These are phyloP conservation scores for Botryosphaeria agaves DNA, from an alignment of 2,329 filamentous ascomycete species.

Conservation along the genomic window DNA sequence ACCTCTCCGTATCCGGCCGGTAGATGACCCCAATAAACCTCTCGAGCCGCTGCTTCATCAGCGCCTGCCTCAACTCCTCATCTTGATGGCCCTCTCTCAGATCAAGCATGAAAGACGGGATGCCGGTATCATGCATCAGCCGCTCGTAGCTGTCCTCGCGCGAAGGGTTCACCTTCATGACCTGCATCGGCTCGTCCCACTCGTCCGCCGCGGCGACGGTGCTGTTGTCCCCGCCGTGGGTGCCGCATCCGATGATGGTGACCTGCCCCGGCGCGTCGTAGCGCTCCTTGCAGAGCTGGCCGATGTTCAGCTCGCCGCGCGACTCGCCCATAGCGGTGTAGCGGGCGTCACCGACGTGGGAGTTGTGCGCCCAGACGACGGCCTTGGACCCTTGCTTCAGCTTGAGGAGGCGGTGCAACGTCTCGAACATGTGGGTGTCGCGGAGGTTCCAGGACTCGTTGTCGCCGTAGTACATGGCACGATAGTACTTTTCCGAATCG, in stretches of 20 bases:
- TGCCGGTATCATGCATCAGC: constrained; percentile 27
- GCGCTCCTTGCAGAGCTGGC: constrained; percentile 32
- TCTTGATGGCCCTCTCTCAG: constrained; percentile 21
- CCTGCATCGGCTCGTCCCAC: constrained; percentile 33
- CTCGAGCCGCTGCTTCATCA: constrained; percentile 25
- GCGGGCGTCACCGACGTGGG: constrained; percentile 36
- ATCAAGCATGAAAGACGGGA: constrained; percentile 29
- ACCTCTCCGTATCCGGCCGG: constrained; percentile 28
- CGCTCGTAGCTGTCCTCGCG: constrained; percentile 31
- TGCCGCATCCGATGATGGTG: constrained; percentile 29
- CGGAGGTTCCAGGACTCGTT: constrained; percentile 33
- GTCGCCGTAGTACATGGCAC: constrained; percentile 32
- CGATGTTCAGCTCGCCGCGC: constrained; percentile 31
- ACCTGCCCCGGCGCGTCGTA: constrained; percentile 21
- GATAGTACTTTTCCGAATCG: constrained; percentile 34
- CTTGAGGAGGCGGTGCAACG: constrained; percentile 25
- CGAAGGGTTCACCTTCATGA: constrained; percentile 31
- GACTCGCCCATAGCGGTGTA: constrained; percentile 30
- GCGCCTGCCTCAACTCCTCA: constrained; percentile 16
- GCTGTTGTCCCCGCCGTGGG: constrained; percentile 31
- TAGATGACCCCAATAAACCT: constrained; percentile 38
- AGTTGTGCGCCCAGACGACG: constrained; percentile 37
- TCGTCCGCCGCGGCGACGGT: constrained; percentile 33
- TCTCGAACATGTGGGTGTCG: constrained; percentile 35
- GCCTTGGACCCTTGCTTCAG: constrained; percentile 24